These are phyloP conservation scores for Candida pseudoglaebosa DNA, from an alignment of 805 yeast species.

Conservation along the genomic window DNA sequence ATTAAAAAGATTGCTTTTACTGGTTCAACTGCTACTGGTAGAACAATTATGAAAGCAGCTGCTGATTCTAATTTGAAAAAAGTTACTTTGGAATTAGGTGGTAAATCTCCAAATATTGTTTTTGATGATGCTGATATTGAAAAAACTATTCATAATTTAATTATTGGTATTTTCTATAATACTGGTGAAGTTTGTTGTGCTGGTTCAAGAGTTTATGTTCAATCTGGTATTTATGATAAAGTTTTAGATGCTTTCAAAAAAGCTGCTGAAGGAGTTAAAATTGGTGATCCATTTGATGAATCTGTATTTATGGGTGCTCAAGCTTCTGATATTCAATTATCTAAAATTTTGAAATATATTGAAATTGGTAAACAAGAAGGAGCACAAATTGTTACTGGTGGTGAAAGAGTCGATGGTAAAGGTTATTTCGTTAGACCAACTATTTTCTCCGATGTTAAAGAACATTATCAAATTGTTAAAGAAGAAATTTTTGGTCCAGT, in stretches of 20 bases:
- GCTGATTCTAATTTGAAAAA: constrained; percentile 80
- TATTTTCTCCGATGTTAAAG: constrained; percentile 75
- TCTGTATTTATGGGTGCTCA: constrained; percentile 88
- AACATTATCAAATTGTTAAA: constrained; percentile 68
- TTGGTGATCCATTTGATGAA: constrained; percentile 83
- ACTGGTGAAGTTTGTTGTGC: constrained; percentile 97
- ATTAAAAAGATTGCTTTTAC: constrained; percentile 92
- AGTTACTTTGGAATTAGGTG: constrained; percentile 93
- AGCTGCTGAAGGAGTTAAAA: constrained; percentile 54
- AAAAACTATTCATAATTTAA: constrained; percentile 69
- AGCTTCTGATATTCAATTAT: constrained; percentile 74
- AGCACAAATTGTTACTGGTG: constrained; percentile 79
- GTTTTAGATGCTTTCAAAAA: constrained; percentile 59
- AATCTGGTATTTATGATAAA: constrained; percentile 78
- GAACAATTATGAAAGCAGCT: constrained; percentile 73
- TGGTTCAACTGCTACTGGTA: constrained; percentile 91
- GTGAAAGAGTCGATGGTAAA: constrained; percentile 65
- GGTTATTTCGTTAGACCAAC: constrained; percentile 80
- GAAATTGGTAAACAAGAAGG: constrained; percentile 80
- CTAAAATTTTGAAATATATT: constrained; percentile 73
- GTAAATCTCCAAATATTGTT: constrained; percentile 90
- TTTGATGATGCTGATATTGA: constrained; percentile 82
- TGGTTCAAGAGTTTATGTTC: constrained; percentile 87
- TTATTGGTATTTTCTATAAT: constrained; percentile 84
- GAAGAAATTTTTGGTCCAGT: constrained; percentile 97